A percentile compares a stretch with the other conserved stretches of the same genome.
phyloP scores from a whole-genome alignment of 805 yeast genomes.

The Kodamaea jinghongensis region DNA sequence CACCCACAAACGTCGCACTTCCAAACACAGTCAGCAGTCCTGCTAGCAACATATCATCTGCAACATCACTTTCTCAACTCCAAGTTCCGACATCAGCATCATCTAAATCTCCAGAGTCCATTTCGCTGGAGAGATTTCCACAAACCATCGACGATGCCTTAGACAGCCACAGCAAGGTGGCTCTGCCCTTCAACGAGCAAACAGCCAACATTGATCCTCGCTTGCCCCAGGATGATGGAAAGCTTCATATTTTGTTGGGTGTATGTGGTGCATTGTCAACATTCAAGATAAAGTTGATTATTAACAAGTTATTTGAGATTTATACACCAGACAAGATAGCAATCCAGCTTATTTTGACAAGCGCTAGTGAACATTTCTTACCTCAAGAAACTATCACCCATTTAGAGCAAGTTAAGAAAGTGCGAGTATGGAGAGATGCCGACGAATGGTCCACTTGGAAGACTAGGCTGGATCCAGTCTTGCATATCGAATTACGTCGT shows the following conservation, averaged over 20 bases:
- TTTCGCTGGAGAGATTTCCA: slow-evolving; percentile 3
- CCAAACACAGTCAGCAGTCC: not conserved
- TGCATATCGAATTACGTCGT: slow-evolving; percentile 90
- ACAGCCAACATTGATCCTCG: slow-evolving; percentile 57
- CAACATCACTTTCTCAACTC: not conserved
- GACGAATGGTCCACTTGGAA: slow-evolving; percentile 78
- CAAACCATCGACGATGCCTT: slow-evolving; percentile 6
- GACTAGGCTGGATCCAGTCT: slow-evolving; percentile 79
- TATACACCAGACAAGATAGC: slow-evolving; percentile 49
- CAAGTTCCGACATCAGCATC: slow-evolving; percentile 7
- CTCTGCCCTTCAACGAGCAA: slow-evolving; percentile 28
- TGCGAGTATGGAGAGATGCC: slow-evolving; percentile 54
- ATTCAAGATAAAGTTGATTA: slow-evolving; percentile 51
- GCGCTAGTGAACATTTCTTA: slow-evolving; percentile 52
- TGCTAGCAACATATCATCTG: not conserved
- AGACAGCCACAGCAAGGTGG: not conserved
- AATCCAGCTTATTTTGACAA: slow-evolving; percentile 53
- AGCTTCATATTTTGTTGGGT: slow-evolving; percentile 53
- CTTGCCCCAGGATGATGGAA: slow-evolving; percentile 59
- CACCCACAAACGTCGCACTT: not conserved
- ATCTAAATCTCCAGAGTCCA: slow-evolving; percentile 8
- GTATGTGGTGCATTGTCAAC: slow-evolving; percentile 59
- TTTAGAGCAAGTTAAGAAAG: slow-evolving; percentile 39
- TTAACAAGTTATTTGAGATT: slow-evolving; percentile 50
- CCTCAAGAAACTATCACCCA: slow-evolving; percentile 42